Evolutionary conservation across 2,329 filamentous ascomycete genomes (phyloP), one percentile per base, ranked within the genome.

Genomic region (Pseudogymnoascus destructans): DNA sequence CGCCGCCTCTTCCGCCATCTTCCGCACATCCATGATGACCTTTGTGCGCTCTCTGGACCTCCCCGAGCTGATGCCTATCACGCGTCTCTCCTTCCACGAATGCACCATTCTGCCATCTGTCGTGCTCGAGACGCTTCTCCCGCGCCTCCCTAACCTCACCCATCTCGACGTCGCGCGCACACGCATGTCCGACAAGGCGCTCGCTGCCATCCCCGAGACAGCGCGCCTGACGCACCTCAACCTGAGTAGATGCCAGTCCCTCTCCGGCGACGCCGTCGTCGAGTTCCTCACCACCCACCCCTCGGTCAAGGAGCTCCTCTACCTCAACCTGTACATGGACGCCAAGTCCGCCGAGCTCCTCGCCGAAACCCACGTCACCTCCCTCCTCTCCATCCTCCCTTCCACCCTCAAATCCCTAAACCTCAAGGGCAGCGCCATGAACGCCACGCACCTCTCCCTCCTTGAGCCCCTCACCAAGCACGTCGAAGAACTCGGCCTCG

Each of bases 151-250:
- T 23, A 76, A 79, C 58, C 73, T 90, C 58, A 92, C 87, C 1
- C 87, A 91, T 68, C 79, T 93, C 35, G 88, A 93, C 66, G 77
- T 91, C n/a, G 81, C 85, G 8, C 86, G 87, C 64, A 91, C 87
- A 1, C 80, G 85, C 63, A 81, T 93, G 65, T 90, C 84, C 32
- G 81, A 89, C 68, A 73, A 76, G 21, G 87, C 87, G 3, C 75
- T 93, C 13, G 74, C 79, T 64, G 81, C 81, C 17, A 87, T 92
- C 62, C 86, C 87, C 0, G 68, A 75, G n/a, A 84, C 84, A 3
- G 87, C 88, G 9, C 76, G 75, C 62, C 78, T 92, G 63, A 90
- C 85, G 1, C 88, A 93, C 68, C 74, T 93, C 58, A 91, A 89
- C 66, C 73, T 93, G 52, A 82, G 85, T 62, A 88, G 87, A 70